phyloP scores from a whole-genome alignment of 805 yeast genomes.

The Saccharomycopsis babjevae region DNA sequence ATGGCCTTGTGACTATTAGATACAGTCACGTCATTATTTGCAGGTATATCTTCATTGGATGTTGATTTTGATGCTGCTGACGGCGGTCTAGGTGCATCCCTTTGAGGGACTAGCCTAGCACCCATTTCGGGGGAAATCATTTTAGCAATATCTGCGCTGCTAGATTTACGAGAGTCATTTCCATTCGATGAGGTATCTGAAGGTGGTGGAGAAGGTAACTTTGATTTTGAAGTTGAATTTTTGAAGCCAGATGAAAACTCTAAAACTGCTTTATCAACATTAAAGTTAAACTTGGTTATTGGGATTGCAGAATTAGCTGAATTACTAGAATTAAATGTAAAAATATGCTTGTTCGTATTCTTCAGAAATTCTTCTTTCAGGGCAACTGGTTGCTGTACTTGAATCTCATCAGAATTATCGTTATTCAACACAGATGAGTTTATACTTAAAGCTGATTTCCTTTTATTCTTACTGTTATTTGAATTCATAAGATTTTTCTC shows the following conservation, averaged over 20 bases:
- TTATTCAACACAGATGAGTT: conserved; percentile 7
- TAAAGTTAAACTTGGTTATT: neutral
- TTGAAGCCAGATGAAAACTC: neutral
- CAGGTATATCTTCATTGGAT: conserved; percentile 25
- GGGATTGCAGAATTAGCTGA: neutral
- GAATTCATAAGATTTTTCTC: neutral
- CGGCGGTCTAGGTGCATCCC: conserved; percentile 22
- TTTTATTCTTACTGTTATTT: neutral
- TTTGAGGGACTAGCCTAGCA: conserved; percentile 10
- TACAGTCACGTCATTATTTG: conserved; percentile 23
- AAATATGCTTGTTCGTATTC: neutral
- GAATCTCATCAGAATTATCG: neutral
- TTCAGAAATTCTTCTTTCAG: neutral
- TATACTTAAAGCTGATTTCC: conserved; percentile 6
- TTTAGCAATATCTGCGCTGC: neutral
- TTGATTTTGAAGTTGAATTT: neutral
- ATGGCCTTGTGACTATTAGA: conserved; percentile 15
- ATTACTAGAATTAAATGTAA: neutral
- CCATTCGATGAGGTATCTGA: neutral
- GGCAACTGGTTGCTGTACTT: neutral
- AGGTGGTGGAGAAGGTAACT: neutral
- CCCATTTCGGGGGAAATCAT: neutral
- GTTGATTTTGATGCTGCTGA: conserved; percentile 15
- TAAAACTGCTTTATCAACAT: neutral
- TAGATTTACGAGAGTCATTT: neutral